phyloP scores from a whole-genome alignment of 768 basidiomycete species.

The Hericium coralloides region DNA sequence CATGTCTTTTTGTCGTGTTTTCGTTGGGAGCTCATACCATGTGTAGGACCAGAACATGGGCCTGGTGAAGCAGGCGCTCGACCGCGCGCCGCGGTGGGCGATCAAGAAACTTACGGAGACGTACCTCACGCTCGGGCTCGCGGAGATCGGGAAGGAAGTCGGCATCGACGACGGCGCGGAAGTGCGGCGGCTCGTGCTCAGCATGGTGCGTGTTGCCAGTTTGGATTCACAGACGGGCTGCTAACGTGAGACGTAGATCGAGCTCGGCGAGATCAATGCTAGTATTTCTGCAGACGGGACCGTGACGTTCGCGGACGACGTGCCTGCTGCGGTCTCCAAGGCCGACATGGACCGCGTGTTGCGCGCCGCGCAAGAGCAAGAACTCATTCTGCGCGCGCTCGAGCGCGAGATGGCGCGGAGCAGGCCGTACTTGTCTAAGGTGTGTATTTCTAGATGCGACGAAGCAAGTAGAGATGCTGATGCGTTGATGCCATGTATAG shows the following conservation, averaged over 20 bases:
- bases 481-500: background rate
- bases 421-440: conserved; percentile 70
- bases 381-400: conserved; percentile 34
- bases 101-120: conserved; percentile 76
- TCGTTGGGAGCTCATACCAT: background rate
- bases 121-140: conserved; percentile 68
- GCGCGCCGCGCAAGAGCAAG: conserved; percentile 46
- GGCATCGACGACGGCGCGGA: conserved; percentile 44
- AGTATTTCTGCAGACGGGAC: conserved; percentile 58
- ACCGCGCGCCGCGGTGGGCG: conserved; percentile 66
- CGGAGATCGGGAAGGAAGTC: conserved; percentile 56
- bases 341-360: conserved; percentile 55
- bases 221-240: background rate
- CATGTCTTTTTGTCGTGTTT: background rate
- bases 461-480: background rate
- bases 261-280: conserved; percentile 59
- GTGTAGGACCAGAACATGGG: conserved; percentile 65
- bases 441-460: conserved; percentile 18
- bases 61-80: conserved; percentile 55
- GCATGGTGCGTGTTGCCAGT: conserved; percentile 50
- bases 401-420: conserved; percentile 53
- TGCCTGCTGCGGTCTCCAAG: conserved; percentile 47
- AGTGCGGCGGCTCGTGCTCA: conserved; percentile 50
- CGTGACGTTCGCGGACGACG: conserved; percentile 63
- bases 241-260: conserved; percentile 39